Base-by-base conservation (phyloP, 2,329 filamentous ascomycete genomes). In the Fusarium hostae region DNA sequence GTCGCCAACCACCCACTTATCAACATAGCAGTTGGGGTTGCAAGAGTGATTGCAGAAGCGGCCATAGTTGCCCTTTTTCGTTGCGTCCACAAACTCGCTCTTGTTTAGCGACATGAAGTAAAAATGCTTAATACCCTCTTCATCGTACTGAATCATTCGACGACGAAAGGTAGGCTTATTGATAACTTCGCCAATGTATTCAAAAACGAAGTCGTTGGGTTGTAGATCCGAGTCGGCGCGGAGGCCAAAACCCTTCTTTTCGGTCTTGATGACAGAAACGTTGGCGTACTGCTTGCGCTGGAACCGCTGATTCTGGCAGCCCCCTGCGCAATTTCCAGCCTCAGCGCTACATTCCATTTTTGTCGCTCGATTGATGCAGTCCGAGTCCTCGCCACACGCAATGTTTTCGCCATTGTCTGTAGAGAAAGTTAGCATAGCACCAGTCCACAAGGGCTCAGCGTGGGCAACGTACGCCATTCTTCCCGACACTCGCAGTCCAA, bases 101-200 rank as follows among this genome's bases (percentile, higher is more conserved):
- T 97, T 97, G 79, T 90, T 97, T 69, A 99, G 90, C 32, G 96
- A 98, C 96, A 99, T 99, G 85, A 99, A 99, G 83, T 99, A 99
- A 81, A 99, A 99, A 82, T 99, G 96, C 81, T 97, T 97, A 86
- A 99, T 98, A 68, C 95, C 95, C 81, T 98, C 94, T 51, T 96
- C 89, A 79, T 98, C 94, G 82, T 99, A 99, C 78, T 97, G 92
- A 41, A 94, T 85, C 91, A 97, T 98, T 68, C 96, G 94, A 64
- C 91, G 90, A 61, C 94, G 92, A 79, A 98, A 98, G 15, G 92
- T 92, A 34, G 89, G 88, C 82, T 99, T 95, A 76, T 97, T 95
- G 80, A 99, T 98, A 75, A 98, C 96, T 82, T 99, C 96, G 76
- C 96, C 96, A 76, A 99, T 95, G 81, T 99, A 99, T 83, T 99